Percentiles rank a stretch among this genome's conserved stretches.
These are phyloP conservation scores for Apophysomyces variabilis DNA, from an alignment of 371 early-diverging fungal genomes.

Conservation along the genomic window DNA sequence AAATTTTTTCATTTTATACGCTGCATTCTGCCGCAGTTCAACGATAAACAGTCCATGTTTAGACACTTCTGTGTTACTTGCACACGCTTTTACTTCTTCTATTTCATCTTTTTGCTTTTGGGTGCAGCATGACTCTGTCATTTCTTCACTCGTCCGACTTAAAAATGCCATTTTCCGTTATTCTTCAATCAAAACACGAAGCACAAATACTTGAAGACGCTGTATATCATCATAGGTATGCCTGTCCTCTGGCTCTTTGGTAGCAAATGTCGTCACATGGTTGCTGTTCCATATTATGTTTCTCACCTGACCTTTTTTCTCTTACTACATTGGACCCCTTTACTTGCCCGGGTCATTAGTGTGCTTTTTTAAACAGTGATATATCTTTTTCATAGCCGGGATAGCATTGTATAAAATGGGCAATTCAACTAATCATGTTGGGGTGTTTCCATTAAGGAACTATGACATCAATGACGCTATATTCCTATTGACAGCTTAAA, in stretches of 20 bases:
- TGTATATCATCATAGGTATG: background rate
- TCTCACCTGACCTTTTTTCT: conserved; percentile 4
- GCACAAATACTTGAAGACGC: too few species aligned
- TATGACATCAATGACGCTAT: background rate
- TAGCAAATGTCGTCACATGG: conserved; percentile 2
- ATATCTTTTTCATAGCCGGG: background rate
- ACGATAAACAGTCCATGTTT: conserved; percentile 6
- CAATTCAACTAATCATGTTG: too few species aligned
- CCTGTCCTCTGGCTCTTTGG: background rate
- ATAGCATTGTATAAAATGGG: too few species aligned
- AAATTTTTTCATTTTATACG: background rate
- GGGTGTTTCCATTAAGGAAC: background rate
- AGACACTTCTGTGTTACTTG: background rate
- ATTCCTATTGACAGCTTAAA: background rate
- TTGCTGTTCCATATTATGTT: background rate
- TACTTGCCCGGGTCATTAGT: background rate
- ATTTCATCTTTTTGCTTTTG: background rate
- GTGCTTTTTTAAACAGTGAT: background rate
- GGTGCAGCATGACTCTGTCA: too few species aligned
- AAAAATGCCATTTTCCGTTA: too few species aligned
- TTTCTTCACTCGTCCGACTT: too few species aligned
- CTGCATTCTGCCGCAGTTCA: background rate
- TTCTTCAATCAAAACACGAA: too few species aligned
- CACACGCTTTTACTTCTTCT: background rate
- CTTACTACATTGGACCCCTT: background rate